phyloP scores from a whole-genome alignment of 176 grass and related monocot genomes.

The Puya raimondii region DNA sequence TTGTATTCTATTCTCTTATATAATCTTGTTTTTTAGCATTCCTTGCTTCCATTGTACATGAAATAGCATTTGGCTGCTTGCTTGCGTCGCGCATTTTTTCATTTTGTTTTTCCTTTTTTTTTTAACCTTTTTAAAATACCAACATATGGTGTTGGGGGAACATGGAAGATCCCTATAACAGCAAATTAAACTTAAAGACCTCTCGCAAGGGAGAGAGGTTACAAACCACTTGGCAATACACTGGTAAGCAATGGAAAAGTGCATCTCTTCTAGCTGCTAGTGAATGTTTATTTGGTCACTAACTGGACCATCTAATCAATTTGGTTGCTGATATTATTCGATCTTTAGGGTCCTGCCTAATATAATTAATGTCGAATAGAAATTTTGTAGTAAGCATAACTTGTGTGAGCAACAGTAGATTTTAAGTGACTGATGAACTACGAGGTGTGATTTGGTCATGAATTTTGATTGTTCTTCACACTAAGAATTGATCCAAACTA shows the following conservation, averaged over 20 bases:
- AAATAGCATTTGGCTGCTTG: no score
- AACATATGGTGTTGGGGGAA: no score
- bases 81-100: background rate
- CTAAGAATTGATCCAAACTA: background rate
- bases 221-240: no score
- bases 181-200: no score
- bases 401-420: background rate
- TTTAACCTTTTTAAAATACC: background rate
- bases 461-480: background rate
- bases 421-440: background rate
- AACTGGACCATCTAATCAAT: background rate
- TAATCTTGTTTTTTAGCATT: no score
- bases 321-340: background rate
- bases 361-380: background rate
- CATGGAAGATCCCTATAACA: no score
- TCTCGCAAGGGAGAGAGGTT: no score
- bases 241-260: background rate
- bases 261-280: background rate
- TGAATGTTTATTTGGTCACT: background rate
- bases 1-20: constrained; percentile 1
- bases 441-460: background rate
- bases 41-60: no score
- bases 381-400: background rate
- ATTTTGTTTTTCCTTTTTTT: background rate
- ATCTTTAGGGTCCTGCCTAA: background rate